Percentiles rank a stretch among this genome's conserved stretches.
Evolutionary conservation across 2,329 filamentous ascomycete genomes (phyloP).

Genomic region (Xylaria sp.): DNA sequence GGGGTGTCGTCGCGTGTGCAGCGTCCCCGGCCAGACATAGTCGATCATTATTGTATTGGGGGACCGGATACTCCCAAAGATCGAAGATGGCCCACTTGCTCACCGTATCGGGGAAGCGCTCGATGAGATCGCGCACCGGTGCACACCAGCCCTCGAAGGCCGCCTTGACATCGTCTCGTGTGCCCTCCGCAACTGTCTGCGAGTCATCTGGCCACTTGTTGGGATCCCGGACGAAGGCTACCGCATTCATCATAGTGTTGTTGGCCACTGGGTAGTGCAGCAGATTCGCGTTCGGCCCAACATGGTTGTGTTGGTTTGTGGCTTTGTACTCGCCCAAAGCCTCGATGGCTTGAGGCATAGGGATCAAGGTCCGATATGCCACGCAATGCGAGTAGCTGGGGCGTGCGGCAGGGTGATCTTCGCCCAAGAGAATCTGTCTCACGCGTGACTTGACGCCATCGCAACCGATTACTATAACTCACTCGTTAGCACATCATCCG

Average conservation of each 20-base stretch:
- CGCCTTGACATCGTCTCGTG: slow-evolving; percentile 27
- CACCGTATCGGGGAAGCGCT: slow-evolving; percentile 30
- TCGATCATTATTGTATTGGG: slow-evolving; percentile 26
- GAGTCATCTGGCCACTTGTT: no score
- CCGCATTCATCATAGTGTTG: slow-evolving; percentile 33
- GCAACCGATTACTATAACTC: slow-evolving; percentile 43
- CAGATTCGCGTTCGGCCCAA: slow-evolving; percentile 33
- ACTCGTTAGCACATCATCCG: no score
- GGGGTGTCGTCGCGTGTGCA: slow-evolving; percentile 33
- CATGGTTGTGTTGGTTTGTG: slow-evolving; percentile 31
- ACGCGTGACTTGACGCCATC: slow-evolving; percentile 57
- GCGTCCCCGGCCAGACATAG: slow-evolving; percentile 35
- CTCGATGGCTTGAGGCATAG: slow-evolving; percentile 52
- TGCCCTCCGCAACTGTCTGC: slow-evolving; percentile 18
- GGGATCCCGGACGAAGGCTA: slow-evolving; percentile 32
- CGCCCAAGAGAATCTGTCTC: slow-evolving; percentile 50
- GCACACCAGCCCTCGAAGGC: slow-evolving; percentile 31
- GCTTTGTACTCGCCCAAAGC: slow-evolving; percentile 49
- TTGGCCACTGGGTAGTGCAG: slow-evolving; percentile 34
- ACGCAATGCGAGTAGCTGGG: slow-evolving; percentile 49
- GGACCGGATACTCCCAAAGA: slow-evolving; percentile 31
- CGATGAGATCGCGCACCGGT: slow-evolving; percentile 28
- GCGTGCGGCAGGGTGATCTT: slow-evolving; percentile 46
- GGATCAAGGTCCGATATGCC: slow-evolving; percentile 56
- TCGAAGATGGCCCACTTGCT: slow-evolving; percentile 38